Evolutionary conservation across 495 filamentous ascomycete genomes (phyloP), one percentile per base, ranked within the genome.

Genomic region (Trichoderma asperelloides): DNA sequence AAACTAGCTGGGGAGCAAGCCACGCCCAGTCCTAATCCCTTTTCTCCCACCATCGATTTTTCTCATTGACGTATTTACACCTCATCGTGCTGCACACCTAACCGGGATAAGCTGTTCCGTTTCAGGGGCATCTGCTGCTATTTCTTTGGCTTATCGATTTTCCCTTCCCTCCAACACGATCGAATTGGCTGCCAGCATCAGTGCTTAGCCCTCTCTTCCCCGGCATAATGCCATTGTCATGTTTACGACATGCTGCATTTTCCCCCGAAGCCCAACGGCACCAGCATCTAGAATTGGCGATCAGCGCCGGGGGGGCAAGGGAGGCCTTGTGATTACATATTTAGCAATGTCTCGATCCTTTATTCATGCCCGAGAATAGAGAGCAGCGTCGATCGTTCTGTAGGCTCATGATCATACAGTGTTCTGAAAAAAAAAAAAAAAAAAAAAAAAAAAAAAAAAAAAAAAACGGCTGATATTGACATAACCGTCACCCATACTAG

Each of bases 221-320:
- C 55, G 25, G 27, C 55, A 27, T 30, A 28, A 30, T 60, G 23
- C 55, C 30, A 60, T 60, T 60, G 55, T 60, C 55, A 60, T 60
- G 21, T 60, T 60, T 60, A 25, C 55, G 55, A 60, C 55, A 60
- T 28, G 55, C 23, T 60, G 55, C 55, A 30, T 60, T 60, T 23
- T n/a, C 55, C 13, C 12, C 55, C 23, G 55, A 13, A 60, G 13
- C 55, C 7, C 15, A 60, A 16, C 55, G n/a, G 12, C 11, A 11
- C 23, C 23, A 60, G 27, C 23, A 23, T 51, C 47, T n/a, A n/a
- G 3, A 60, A 60, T 60, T 11, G 55, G 27, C 9, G 55, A 60
- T 30, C 55, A 23, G 11, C 27, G 3, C 55, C 27, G 12, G 9
- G 55, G n/a, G 49, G 4, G 33, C 5, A 37, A 37, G 33, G 33